Conservation (phyloP, 164 flowering plant genomes). For the Cinnamomum micranthum region DNA sequence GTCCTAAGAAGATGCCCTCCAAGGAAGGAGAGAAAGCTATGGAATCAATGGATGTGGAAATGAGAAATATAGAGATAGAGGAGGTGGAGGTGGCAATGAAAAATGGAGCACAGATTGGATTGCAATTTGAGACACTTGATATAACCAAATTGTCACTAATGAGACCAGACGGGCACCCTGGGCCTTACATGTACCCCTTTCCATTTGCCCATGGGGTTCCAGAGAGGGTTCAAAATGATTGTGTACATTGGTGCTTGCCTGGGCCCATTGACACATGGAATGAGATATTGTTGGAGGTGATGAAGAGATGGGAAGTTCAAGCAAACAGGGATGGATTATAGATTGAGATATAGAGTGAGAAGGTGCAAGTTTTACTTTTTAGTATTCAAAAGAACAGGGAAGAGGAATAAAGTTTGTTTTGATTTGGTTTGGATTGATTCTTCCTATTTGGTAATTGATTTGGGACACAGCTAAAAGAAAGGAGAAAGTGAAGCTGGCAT, state of each 20-base stretch:
- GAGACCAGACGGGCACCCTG: constrained; percentile 97
- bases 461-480: too few species aligned
- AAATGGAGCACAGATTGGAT: neutral
- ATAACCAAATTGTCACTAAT: constrained; percentile 57
- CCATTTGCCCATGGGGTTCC: constrained; percentile 67
- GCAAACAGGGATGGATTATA: neutral
- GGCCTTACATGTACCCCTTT: constrained; percentile 79
- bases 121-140: constrained; percentile 47
- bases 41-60: constrained; percentile 64
- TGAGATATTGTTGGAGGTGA: constrained; percentile 60
- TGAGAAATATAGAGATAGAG: constrained; percentile 59
- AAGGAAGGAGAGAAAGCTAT: constrained; percentile 47
- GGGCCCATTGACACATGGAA: constrained; percentile 95
- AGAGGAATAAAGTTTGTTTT: too few species aligned
- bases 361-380: neutral
- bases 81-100: constrained; percentile 43
- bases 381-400: neutral
- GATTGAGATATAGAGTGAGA: neutral
- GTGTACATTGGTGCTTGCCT: constrained; percentile 97
- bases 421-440: neutral
- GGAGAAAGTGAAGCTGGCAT: too few species aligned
- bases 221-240: constrained; percentile 79
- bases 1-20: constrained; percentile 65
- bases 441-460: too few species aligned
- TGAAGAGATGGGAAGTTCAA: constrained; percentile 45